Evolutionary conservation across 2,329 filamentous ascomycete species (phyloP), one percentile per base, ranked within the genome.

Genomic region (Colletotrichum musicola): DNA sequence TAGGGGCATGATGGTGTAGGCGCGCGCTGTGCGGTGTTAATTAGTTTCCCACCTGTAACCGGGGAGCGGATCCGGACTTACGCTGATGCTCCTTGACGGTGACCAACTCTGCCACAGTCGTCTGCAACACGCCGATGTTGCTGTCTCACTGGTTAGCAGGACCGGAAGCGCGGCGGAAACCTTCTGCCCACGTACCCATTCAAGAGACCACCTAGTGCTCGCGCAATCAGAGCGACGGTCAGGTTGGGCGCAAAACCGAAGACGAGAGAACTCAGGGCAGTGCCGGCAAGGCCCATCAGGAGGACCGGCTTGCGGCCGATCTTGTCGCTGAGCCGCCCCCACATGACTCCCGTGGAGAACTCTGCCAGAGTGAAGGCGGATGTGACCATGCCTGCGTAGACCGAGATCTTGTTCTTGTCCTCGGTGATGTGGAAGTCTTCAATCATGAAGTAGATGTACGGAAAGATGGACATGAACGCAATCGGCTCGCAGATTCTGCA

Each of bases 381-480:
- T 1, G 95, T 98, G 71, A 98, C 94, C 90, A 98, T 93, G 75
- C 96, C 95, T 27, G 94, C 94, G 79, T 97, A 98, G 64, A 98
- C 89, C 14, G 95, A 93, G 73, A 98, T 97, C 77, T 92, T 90
- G 74, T 87, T 90, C 71, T 92, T 85, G 77, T 94, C 90, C 54
- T 93, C 85, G 71, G 94, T 93, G 77, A 97, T 91, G 75, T 93
- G 86, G 81, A 98, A 98, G 70, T 94, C 94, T 75, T 94, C 87
- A 74, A 98, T 92, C 96, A 99, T 98, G 84, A 93, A 95, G 84
- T 97, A 98, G 74, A 97, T 94, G 81, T 98, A 99, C 1, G 96
- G 96, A 78, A 99, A 98, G 74, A 98, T 98, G 62, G 95, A 98
- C 94, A 98, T 98, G 86, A 99, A 98, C 6, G 96, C 96, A 80